Evolutionary conservation across 352 stramenopile genomes (phyloP).

Genomic region (Pythium brassicae): DNA sequence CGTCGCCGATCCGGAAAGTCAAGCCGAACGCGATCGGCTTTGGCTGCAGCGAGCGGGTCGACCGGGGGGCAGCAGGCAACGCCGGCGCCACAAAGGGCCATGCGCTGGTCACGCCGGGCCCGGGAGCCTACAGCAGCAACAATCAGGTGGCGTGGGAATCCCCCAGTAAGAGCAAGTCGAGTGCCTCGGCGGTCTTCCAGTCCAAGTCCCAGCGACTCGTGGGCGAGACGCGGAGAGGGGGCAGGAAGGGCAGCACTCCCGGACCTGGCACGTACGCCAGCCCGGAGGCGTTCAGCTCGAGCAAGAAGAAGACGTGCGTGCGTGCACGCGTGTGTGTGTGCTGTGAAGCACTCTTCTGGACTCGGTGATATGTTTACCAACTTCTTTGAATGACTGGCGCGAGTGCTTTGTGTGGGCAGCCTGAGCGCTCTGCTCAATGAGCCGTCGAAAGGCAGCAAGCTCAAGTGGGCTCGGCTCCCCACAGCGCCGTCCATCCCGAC

Average conservation of each 20-base stretch:
- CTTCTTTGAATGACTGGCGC: neutral
- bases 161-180: constrained; percentile 42
- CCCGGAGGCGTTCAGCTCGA: constrained; percentile 38
- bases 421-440: constrained; percentile 26
- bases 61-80: constrained; percentile 28
- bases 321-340: too few species aligned
- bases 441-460: constrained; percentile 32
- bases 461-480: constrained; percentile 65
- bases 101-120: constrained; percentile 50
- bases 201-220: constrained; percentile 48
- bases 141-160: constrained; percentile 55
- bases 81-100: constrained; percentile 14
- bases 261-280: constrained; percentile 59
- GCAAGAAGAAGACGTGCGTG: constrained; percentile 31
- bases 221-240: constrained; percentile 2
- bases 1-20: constrained; percentile 23
- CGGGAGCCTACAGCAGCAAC: constrained; percentile 36
- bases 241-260: constrained; percentile 36
- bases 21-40: constrained; percentile 59
- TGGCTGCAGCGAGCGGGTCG: constrained; percentile 44
- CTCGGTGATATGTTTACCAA: too few species aligned
- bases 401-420: constrained; percentile 10
- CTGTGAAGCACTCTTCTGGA: too few species aligned
- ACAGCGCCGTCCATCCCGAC: constrained; percentile 73
- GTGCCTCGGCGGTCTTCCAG: constrained; percentile 32